Percentiles rank a stretch among this genome's conserved stretches.
Evolutionary conservation across 805 yeast species (phyloP).

Genomic region (Spathaspora arborariae): DNA sequence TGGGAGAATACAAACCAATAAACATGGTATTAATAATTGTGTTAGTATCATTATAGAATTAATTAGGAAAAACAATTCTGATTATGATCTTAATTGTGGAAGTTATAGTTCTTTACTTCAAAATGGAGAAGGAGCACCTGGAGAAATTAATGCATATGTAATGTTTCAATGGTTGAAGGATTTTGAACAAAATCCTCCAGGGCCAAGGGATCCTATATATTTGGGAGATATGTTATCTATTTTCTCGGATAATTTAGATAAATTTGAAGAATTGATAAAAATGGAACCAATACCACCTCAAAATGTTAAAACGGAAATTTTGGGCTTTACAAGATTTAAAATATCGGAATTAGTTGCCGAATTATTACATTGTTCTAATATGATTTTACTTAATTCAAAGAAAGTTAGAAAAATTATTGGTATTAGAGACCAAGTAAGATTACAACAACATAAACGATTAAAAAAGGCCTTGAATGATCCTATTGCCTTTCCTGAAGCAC

Average conservation of each 20-base stretch:
- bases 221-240: slow-evolving; percentile 79
- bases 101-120: slow-evolving; percentile 60
- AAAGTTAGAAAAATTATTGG: slow-evolving; percentile 64
- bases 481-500: slow-evolving; percentile 23
- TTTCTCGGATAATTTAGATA: slow-evolving; percentile 70
- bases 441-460: slow-evolving; percentile 39
- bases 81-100: slow-evolving; percentile 88
- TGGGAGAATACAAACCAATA: slow-evolving; percentile 41
- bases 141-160: slow-evolving; percentile 38
- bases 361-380: slow-evolving; percentile 93
- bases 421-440: slow-evolving; percentile 66
- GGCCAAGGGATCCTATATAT: slow-evolving; percentile 87
- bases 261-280: slow-evolving; percentile 61
- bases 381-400: slow-evolving; percentile 82
- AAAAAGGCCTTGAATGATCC: slow-evolving; percentile 34
- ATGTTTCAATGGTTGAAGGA: slow-evolving; percentile 45
- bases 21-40: slow-evolving; percentile 87
- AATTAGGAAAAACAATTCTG: slow-evolving; percentile 92
- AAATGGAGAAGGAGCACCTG: slow-evolving; percentile 23
- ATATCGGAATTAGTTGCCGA: slow-evolving; percentile 93
- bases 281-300: slow-evolving; percentile 23
- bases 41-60: slow-evolving; percentile 94
- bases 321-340: slow-evolving; percentile 90
- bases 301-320: slow-evolving; percentile 34
- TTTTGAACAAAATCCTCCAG: slow-evolving; percentile 85